Evolutionary conservation across 495 filamentous ascomycete species (phyloP), one percentile per base, ranked within the genome.

Genomic region (Lasiosphaeria miniovina): DNA sequence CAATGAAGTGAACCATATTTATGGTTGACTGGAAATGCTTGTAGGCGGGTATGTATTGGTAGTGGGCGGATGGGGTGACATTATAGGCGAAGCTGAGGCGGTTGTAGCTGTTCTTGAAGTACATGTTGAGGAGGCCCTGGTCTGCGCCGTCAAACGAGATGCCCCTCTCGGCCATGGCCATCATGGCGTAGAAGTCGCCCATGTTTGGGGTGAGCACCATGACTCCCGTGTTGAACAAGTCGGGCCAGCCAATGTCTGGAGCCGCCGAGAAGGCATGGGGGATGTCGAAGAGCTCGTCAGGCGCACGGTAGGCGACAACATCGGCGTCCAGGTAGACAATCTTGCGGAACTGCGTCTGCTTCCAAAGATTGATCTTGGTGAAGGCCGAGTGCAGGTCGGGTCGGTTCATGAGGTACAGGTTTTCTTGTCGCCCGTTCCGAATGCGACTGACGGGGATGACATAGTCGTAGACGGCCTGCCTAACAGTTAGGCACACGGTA

Each of bases 111-210:
- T 88, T 82, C 61, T 80, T 82, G 76, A 96, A 99, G 73, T 97
- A 88, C 80, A 93, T 90, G 71, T 99, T 99, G 67, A 99, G 75
- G 48, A 99, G 80, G 15, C 94, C 94, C 73, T 99, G 94, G 67
- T 99, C 94, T 38, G 95, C 94, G 32, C 94, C 95, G 75, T 99
- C 94, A 66, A 99, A 99, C 65, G 91, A 96, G 70, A 90, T 89
- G 52, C 91, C 92, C 38, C 87, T 77, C 61, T 91, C 82, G 34
- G 95, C 93, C 72, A 97, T 82, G 52, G 89, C 88, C 60, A 84
- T 79, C 66, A 99, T 80, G 32, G 91, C 88, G 68, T 88, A 87
- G 72, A 94, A 96, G 59, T 95, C 92, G 55, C 87, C 87, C 81
- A 90, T 75, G 71, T 96, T 90, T 15, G 94, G 94, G 33, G 83